Percentiles rank a stretch among this genome's conserved stretches.
Conservation (phyloP, 2,329 filamentous ascomycete genomes). For the Furcasterigmium furcatum region DNA sequence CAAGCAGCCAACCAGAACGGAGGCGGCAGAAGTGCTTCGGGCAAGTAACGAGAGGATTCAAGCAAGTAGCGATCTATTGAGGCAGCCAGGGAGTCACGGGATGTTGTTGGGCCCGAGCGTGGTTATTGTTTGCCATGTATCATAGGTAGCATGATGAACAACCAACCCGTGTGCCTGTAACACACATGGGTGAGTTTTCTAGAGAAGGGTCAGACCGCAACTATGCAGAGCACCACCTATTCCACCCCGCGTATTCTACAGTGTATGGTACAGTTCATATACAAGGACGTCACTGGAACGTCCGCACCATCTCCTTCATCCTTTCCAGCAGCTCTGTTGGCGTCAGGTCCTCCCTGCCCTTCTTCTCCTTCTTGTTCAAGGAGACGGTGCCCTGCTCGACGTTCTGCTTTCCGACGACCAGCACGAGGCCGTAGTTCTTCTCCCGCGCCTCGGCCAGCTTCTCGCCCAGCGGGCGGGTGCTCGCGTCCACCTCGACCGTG, state of each 20-base stretch:
- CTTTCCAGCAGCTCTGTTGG: slow-evolving; percentile 40
- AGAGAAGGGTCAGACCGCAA: too few relatives aligned
- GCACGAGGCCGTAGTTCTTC: slow-evolving; percentile 70
- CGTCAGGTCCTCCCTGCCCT: slow-evolving; percentile 32
- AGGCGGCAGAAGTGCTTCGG: too few relatives aligned
- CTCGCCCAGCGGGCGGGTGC: slow-evolving; percentile 56
- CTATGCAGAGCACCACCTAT: too few relatives aligned
- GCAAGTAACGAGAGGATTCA: too few relatives aligned
- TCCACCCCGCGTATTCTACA: slow-evolving; percentile 5
- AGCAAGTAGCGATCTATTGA: too few relatives aligned
- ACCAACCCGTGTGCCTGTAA: too few relatives aligned
- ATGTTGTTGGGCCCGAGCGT: too few relatives aligned
- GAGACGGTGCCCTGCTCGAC: slow-evolving; percentile 54
- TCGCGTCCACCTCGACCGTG: slow-evolving; percentile 67
- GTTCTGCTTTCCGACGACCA: slow-evolving; percentile 69
- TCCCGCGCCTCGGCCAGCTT: slow-evolving; percentile 71
- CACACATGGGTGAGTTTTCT: too few relatives aligned
- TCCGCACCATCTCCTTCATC: slow-evolving; percentile 42
- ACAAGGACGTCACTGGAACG: slow-evolving; percentile 37
- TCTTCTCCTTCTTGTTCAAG: slow-evolving; percentile 33
- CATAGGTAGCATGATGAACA: too few relatives aligned
- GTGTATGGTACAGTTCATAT: slow-evolving; percentile 5
- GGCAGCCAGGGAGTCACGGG: too few relatives aligned
- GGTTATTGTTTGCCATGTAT: too few relatives aligned
- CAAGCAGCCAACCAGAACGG: too few relatives aligned